phyloP scores from a whole-genome alignment of 352 stramenopile genomes.

The Phytophthora brassicae region DNA sequence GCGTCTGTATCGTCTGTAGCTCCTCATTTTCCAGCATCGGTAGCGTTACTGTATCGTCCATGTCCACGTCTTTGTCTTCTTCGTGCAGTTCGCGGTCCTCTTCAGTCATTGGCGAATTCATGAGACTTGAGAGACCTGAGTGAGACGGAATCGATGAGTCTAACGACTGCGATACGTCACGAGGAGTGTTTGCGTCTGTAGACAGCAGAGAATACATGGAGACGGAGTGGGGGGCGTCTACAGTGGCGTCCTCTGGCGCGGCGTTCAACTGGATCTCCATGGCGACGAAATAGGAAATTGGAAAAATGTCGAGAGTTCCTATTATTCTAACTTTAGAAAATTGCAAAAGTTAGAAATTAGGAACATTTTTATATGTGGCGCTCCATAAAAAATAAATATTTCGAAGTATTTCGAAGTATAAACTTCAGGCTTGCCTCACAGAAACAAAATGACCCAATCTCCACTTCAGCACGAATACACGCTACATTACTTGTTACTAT shows the following conservation, averaged over 20 bases:
- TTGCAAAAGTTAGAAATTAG: too few species aligned
- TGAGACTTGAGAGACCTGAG: slow-evolving; percentile 53
- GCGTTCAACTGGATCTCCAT: slow-evolving; percentile 65
- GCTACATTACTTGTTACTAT: too few species aligned
- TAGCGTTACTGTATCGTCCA: slow-evolving; percentile 8
- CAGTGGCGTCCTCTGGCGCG: slow-evolving; percentile 23
- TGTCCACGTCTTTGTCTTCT: slow-evolving; percentile 21
- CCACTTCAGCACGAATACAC: too few species aligned
- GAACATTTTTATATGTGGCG: too few species aligned
- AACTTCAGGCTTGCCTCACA: too few species aligned
- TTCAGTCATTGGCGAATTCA: slow-evolving; percentile 56
- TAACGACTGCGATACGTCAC: not conserved
- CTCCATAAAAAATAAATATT: too few species aligned
- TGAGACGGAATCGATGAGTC: slow-evolving; percentile 1
- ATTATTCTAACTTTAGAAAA: too few species aligned
- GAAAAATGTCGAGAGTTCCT: not conserved
- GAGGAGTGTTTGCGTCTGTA: slow-evolving; percentile 25
- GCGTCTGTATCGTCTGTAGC: slow-evolving; percentile 43
- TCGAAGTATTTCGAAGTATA: too few species aligned
- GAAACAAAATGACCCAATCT: too few species aligned
- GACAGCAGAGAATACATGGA: slow-evolving; percentile 55
- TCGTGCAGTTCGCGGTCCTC: slow-evolving; percentile 21
- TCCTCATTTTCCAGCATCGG: slow-evolving; percentile 36
- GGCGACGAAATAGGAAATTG: not conserved
- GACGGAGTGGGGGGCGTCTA: slow-evolving; percentile 19